phyloP scores from a whole-genome alignment of 306 rosid genomes.

The Benincasa hispida region DNA sequence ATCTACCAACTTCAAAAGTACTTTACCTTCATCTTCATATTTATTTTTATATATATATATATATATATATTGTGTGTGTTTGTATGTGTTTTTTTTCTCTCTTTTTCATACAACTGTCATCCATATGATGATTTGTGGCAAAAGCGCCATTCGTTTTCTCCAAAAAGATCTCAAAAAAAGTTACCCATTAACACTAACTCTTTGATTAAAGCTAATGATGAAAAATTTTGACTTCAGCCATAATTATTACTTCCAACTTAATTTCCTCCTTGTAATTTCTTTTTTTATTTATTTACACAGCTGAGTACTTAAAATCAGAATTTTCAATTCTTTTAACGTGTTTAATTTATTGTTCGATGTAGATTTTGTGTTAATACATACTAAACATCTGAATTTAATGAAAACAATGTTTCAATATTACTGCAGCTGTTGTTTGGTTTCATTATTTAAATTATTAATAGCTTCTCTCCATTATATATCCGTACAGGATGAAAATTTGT shows the following conservation, averaged over 20 bases:
- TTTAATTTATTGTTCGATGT: neutral
- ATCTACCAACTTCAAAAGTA: constrained; percentile 19
- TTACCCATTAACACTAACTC: neutral
- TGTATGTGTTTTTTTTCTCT: too few relatives aligned
- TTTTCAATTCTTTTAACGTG: neutral
- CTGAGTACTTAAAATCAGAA: too few relatives aligned
- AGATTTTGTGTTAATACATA: too few relatives aligned
- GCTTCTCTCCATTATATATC: neutral
- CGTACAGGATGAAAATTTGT: neutral
- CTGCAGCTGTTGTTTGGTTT: neutral
- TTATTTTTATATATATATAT: constrained; percentile 6
- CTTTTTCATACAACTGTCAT: constrained; percentile 32
- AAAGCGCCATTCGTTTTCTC: neutral
- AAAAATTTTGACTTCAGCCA: neutral
- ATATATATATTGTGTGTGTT: too few relatives aligned
- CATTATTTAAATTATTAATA: neutral
- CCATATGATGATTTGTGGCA: constrained; percentile 16
- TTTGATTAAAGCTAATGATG: neutral
- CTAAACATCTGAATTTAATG: neutral
- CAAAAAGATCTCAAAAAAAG: neutral
- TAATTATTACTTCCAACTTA: neutral
- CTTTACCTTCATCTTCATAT: constrained; percentile 15
- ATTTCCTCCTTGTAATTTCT: neutral
- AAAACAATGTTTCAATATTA: neutral
- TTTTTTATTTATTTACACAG: neutral